phyloP scores from a whole-genome alignment of 371 early-diverging fungal species.

The Rhizopus microsporus region DNA sequence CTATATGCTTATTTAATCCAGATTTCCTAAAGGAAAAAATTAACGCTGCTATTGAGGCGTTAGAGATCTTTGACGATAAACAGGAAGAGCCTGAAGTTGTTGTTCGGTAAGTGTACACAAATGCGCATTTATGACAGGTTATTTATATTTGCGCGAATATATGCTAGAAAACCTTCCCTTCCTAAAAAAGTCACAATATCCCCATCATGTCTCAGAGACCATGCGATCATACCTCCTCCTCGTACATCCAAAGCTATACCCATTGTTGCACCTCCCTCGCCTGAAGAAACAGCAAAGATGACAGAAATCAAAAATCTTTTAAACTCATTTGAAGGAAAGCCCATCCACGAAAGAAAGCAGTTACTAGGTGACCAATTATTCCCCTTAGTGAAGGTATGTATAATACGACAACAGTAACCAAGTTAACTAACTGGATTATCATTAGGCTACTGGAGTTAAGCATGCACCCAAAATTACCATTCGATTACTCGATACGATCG shows the following conservation, averaged over 20 bases:
- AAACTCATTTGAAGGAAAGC: conserved; percentile 33
- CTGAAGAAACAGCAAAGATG: conserved; percentile 9
- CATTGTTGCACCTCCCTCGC: conserved; percentile 33
- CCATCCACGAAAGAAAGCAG: conserved; percentile 43
- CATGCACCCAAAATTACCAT: conserved; percentile 51
- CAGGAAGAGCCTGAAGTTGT: conserved; percentile 16
- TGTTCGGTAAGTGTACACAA: neutral
- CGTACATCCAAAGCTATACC: conserved; percentile 40
- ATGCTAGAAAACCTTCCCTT: neutral
- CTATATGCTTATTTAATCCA: conserved; percentile 46
- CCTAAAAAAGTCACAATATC: neutral
- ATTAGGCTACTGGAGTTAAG: conserved; percentile 36
- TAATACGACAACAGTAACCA: neutral
- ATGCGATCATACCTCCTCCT: conserved; percentile 19
- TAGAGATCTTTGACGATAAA: conserved; percentile 40
- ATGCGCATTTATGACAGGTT: too few relatives aligned
- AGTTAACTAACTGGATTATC: conserved; percentile 1
- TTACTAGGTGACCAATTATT: conserved; percentile 46
- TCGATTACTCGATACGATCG: conserved; percentile 49
- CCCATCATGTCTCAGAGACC: neutral
- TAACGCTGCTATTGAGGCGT: conserved; percentile 36
- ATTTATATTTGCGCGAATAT: neutral
- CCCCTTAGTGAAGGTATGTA: conserved; percentile 47
- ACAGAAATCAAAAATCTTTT: conserved; percentile 28
- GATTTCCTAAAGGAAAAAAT: conserved; percentile 44